Percentiles rank a stretch among this genome's conserved stretches.
phyloP scores from a whole-genome alignment of 768 basidiomycete genomes.

The Suillus occidentalis region DNA sequence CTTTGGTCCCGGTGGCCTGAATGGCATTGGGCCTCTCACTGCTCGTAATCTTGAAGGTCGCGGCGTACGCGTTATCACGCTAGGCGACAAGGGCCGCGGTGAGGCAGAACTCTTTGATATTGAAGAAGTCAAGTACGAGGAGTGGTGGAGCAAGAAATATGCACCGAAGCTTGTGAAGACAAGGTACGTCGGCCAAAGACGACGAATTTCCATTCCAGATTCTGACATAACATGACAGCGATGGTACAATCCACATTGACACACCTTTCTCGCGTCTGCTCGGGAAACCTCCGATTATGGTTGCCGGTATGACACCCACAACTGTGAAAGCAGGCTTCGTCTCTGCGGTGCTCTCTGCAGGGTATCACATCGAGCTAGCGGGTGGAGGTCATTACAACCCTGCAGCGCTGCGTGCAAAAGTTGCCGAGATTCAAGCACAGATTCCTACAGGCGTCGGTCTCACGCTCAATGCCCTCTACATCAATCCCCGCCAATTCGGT shows the following conservation, averaged over 20 bases:
- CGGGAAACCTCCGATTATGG: conserved; percentile 98
- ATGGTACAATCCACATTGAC: conserved; percentile 90
- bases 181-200: conserved; percentile 49
- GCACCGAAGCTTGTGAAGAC: conserved; percentile 85
- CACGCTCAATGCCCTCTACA: conserved; percentile 94
- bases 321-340: conserved; percentile 97
- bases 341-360: conserved; percentile 87
- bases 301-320: conserved; percentile 98
- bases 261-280: conserved; percentile 95
- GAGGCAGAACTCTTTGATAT: conserved; percentile 83
- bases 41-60: conserved; percentile 90
- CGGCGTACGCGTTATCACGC: conserved; percentile 86
- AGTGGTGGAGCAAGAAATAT: conserved; percentile 91
- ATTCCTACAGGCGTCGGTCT: conserved; percentile 89
- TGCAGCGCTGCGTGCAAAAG: conserved; percentile 82
- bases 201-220: conserved; percentile 11
- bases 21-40: conserved; percentile 90
- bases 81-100: conserved; percentile 88
- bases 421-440: conserved; percentile 85
- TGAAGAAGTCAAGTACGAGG: conserved; percentile 66
- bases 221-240: conserved; percentile 43
- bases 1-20: conserved; percentile 93
- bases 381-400: conserved; percentile 98
- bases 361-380: conserved; percentile 95
- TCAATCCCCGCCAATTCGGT: conserved; percentile 94